Conservation (phyloP, 768 basidiomycete species). For the Rhizopogon vinicolor region DNA sequence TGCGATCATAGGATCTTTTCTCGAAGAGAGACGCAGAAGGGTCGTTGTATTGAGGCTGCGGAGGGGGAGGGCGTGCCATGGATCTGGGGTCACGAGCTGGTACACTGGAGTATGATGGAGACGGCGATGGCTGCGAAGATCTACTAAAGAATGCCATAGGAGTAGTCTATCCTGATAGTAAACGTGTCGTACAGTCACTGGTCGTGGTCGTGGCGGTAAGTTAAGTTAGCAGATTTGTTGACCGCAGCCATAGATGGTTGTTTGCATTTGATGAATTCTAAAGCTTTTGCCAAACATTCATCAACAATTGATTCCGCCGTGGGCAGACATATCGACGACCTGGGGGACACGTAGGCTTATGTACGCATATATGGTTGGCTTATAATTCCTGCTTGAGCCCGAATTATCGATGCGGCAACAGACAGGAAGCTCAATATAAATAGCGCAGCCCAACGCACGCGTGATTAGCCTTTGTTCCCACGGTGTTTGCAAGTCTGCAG, state of each 20-base stretch:
- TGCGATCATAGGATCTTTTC: conserved; percentile 41
- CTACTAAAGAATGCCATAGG: conserved; percentile 41
- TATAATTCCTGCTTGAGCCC: too few relatives aligned
- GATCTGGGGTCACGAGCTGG: conserved; percentile 34
- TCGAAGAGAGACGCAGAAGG: conserved; percentile 46
- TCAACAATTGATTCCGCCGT: background rate
- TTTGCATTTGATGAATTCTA: background rate
- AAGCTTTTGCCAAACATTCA: background rate
- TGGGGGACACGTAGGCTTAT: too few relatives aligned
- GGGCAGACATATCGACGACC: too few relatives aligned
- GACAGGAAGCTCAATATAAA: too few relatives aligned
- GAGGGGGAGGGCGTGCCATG: conserved; percentile 28
- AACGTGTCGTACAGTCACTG: background rate
- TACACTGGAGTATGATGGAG: conserved; percentile 39
- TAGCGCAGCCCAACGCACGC: too few relatives aligned
- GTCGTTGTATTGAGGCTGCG: conserved; percentile 51
- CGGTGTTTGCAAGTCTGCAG: too few relatives aligned
- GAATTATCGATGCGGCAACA: too few relatives aligned
- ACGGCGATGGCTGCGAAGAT: conserved; percentile 21
- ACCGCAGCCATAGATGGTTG: conserved; percentile 2
- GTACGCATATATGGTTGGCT: too few relatives aligned
- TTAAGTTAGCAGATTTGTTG: too few relatives aligned
- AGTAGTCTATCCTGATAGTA: background rate
- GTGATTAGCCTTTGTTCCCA: too few relatives aligned
- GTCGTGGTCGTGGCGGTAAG: background rate